A percentile compares a stretch with the other conserved stretches of the same genome.
Evolutionary conservation across 768 basidiomycete genomes (phyloP).

Genomic region (Lactarius deliciosus): DNA sequence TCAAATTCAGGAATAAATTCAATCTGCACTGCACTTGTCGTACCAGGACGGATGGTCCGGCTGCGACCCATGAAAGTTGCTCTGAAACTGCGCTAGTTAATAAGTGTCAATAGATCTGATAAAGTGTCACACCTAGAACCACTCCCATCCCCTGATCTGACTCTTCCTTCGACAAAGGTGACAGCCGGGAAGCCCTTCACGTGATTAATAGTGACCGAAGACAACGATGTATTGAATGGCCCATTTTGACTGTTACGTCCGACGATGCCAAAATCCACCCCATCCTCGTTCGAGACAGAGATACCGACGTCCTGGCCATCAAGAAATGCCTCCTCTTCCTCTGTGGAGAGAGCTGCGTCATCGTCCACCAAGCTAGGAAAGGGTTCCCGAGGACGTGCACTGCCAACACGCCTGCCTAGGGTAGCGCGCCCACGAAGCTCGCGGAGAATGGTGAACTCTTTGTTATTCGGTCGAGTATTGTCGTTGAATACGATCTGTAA

Average conservation of each 20-base stretch:
- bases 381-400: background rate
- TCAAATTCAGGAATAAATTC: conserved; percentile 17
- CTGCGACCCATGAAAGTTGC: conserved; percentile 9
- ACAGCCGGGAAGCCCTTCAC: conserved; percentile 14
- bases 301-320: conserved; percentile 54
- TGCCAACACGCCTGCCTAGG: background rate
- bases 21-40: conserved; percentile 2
- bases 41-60: conserved; percentile 13
- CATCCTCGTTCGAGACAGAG: conserved; percentile 31
- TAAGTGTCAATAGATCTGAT: background rate
- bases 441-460: conserved; percentile 11
- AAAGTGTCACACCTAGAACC: conserved; percentile 7
- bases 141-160: conserved; percentile 3
- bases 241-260: conserved; percentile 36
- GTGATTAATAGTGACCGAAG: conserved; percentile 26
- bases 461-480: background rate
- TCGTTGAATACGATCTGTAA: conserved; percentile 9
- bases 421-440: conserved; percentile 6
- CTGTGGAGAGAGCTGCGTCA: background rate
- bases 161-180: conserved; percentile 21
- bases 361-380: background rate
- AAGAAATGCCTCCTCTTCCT: background rate
- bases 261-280: conserved; percentile 53
- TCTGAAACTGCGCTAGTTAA: conserved; percentile 1
- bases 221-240: conserved; percentile 16